Evolutionary conservation across 179 eudicot species (phyloP).

Genomic region (Nepenthes alata): DNA sequence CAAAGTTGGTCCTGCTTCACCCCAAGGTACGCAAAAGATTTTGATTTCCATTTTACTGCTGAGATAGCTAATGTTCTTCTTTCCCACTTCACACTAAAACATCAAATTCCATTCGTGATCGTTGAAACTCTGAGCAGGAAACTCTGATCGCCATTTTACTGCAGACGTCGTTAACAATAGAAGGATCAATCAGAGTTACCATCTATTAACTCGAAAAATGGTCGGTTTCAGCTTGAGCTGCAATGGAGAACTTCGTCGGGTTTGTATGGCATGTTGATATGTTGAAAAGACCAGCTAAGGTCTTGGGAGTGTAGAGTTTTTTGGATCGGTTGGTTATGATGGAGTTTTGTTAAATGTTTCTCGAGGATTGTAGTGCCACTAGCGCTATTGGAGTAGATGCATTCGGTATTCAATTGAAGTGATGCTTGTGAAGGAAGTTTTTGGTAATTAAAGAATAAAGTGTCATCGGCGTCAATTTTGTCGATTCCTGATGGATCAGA

Average conservation of each 20-base stretch:
- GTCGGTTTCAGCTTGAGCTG: conserved; percentile 64
- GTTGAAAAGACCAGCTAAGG: no score
- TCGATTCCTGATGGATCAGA: no score
- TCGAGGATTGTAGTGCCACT: no score
- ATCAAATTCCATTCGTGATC: background rate
- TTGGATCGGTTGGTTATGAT: no score
- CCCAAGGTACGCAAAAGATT: conserved; percentile 50
- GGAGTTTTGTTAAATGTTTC: no score
- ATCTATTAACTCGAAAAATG: conserved; percentile 61
- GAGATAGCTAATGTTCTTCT: background rate
- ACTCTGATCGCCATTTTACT: conserved; percentile 55
- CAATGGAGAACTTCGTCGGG: conserved; percentile 66
- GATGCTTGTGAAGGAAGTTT: no score
- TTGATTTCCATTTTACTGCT: background rate
- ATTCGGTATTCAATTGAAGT: no score
- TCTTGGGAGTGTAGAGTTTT: no score
- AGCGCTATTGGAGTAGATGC: no score
- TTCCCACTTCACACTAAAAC: background rate
- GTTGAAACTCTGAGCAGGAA: conserved; percentile 34
- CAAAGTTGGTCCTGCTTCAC: conserved; percentile 61
- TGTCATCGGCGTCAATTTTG: no score
- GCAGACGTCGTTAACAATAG: conserved; percentile 69
- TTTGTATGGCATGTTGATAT: no score
- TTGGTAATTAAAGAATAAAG: no score
- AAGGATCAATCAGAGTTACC: conserved; percentile 75